A percentile compares a stretch with the other conserved stretches of the same genome.
phyloP scores from a whole-genome alignment of 75 land plant genomes.

The Pinus taeda region DNA sequence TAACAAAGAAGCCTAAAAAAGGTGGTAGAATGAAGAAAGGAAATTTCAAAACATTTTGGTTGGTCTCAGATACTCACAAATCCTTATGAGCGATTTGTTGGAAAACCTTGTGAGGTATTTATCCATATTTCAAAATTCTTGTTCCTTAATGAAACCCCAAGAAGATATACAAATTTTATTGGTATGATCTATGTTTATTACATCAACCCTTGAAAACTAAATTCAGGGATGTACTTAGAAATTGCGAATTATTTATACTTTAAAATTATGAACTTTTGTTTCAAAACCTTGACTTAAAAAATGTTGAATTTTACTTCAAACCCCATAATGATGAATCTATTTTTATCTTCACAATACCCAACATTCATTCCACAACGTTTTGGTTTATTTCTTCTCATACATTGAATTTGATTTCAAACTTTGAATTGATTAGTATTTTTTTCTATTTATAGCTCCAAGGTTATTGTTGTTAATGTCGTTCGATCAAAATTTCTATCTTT shows the following conservation, averaged over 20 bases:
- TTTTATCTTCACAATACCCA: no score
- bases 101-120: slow-evolving; percentile 59
- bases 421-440: no score
- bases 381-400: no score
- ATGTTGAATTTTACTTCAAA: background rate
- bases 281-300: background rate
- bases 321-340: no score
- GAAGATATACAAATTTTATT: background rate
- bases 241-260: background rate
- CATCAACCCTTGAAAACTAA: no score
- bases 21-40: slow-evolving; percentile 88
- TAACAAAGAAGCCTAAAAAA: slow-evolving; percentile 78
- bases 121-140: background rate
- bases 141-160: background rate
- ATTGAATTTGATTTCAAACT: no score
- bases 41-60: slow-evolving; percentile 89
- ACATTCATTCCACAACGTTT: no score
- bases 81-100: slow-evolving; percentile 76
- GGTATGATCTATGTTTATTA: background rate
- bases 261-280: background rate
- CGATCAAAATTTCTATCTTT: no score
- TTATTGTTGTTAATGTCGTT: no score
- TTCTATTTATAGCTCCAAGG: no score
- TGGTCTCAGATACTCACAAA: slow-evolving; percentile 78
- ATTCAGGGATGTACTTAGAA: background rate